Percentiles rank a stretch among this genome's conserved stretches.
Evolutionary conservation across 306 rosid genomes (phyloP).

Genomic region (Adenanthera pavonina): DNA sequence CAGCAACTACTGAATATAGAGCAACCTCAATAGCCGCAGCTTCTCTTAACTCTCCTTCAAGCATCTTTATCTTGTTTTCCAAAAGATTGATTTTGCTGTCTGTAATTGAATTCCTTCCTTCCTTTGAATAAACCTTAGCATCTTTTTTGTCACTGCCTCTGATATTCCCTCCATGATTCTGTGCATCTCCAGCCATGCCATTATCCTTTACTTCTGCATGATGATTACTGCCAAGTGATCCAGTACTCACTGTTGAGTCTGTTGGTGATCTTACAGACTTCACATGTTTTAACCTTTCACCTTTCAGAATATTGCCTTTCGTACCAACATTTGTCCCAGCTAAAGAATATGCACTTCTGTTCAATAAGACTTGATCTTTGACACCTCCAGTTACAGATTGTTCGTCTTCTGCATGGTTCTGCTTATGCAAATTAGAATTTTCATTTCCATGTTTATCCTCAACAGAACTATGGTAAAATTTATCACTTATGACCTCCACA

Average conservation of each 20-base stretch:
- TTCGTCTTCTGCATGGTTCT: constrained; percentile 48
- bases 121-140: constrained; percentile 59
- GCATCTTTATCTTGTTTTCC: constrained; percentile 70
- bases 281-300: constrained; percentile 55
- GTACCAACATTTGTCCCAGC: constrained; percentile 34
- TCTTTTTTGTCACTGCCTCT: constrained; percentile 53
- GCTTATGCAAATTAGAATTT: constrained; percentile 37
- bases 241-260: constrained; percentile 51
- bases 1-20: constrained; percentile 80
- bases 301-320: constrained; percentile 42
- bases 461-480: constrained; percentile 30
- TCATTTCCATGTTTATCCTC: constrained; percentile 41
- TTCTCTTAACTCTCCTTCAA: constrained; percentile 90
- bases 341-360: constrained; percentile 31
- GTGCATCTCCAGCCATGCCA: constrained; percentile 42
- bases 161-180: constrained; percentile 45
- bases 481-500: constrained; percentile 41
- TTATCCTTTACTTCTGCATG: constrained; percentile 45
- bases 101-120: constrained; percentile 54
- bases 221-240: constrained; percentile 38
- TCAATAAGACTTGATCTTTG: constrained; percentile 40
- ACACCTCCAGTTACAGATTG: constrained; percentile 37
- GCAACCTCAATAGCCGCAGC: constrained; percentile 87
- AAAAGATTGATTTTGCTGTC: constrained; percentile 67
- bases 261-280: constrained; percentile 61